Evolutionary conservation across 2,329 filamentous ascomycete species (phyloP).

Genomic region (Xylogone sp.): DNA sequence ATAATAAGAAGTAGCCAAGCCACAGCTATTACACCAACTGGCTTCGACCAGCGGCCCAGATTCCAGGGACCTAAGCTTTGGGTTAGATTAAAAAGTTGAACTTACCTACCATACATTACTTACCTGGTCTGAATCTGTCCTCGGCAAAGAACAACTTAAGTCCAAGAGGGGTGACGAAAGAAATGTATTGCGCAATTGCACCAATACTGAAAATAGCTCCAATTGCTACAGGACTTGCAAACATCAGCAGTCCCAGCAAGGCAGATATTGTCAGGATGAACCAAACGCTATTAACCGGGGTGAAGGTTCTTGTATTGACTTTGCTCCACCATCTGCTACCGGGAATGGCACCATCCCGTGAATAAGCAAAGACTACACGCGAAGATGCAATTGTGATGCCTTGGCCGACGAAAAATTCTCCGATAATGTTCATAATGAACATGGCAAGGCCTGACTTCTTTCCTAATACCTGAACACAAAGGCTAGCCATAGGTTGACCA

Average conservation of each 20-base stretch:
- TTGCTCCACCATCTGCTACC: constrained; percentile 52
- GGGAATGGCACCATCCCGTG: constrained; percentile 68
- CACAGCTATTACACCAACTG: constrained; percentile 53
- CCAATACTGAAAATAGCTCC: constrained; percentile 69
- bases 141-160: constrained; percentile 58
- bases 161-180: constrained; percentile 55
- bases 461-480: constrained; percentile 62
- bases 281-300: constrained; percentile 69
- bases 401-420: constrained; percentile 69
- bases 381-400: constrained; percentile 65
- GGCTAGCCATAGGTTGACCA: constrained; percentile 68
- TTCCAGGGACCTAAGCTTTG: constrained; percentile 55
- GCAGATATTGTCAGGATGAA: constrained; percentile 59
- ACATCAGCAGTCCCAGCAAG: constrained; percentile 58
- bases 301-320: constrained; percentile 58
- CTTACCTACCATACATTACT: background rate
- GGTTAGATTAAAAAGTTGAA: background rate
- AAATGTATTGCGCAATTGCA: constrained; percentile 63
- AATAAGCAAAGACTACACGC: constrained; percentile 69
- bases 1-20: constrained; percentile 63
- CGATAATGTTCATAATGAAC: constrained; percentile 62
- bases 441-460: constrained; percentile 58
- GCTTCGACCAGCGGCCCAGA: constrained; percentile 54
- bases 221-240: constrained; percentile 58
- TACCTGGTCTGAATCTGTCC: constrained; percentile 57